A percentile compares a stretch with the other conserved stretches of the same genome.
Conservation (phyloP, 768 basidiomycete species). For the Pleurotus platypus region DNA sequence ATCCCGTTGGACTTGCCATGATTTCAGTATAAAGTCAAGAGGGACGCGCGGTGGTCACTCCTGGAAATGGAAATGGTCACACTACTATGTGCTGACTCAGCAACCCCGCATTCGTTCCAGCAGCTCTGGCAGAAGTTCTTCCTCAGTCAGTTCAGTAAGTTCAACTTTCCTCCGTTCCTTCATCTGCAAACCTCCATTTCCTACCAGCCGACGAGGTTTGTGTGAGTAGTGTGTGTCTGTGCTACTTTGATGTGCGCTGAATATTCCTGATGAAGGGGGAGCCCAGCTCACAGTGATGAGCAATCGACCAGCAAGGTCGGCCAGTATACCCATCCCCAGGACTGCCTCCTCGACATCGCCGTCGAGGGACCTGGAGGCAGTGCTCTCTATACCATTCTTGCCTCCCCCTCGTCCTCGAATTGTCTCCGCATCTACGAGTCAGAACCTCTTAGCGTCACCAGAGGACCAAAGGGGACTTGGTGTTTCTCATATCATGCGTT, state of each 20-base stretch:
- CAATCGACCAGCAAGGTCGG: constrained; percentile 52
- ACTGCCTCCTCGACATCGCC: constrained; percentile 40
- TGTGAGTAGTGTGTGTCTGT: background rate
- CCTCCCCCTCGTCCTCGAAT: constrained; percentile 33
- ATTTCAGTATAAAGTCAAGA: background rate
- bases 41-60: background rate
- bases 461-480: constrained; percentile 36
- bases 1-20: constrained; percentile 5
- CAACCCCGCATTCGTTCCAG: too few species aligned
- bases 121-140: too few species aligned
- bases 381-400: constrained; percentile 59
- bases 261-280: background rate
- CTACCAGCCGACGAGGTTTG: background rate
- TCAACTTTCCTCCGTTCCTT: too few species aligned
- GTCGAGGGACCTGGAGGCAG: constrained; percentile 59
- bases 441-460: constrained; percentile 20
- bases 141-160: too few species aligned
- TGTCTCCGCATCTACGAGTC: constrained; percentile 22
- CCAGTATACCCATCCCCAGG: constrained; percentile 68
- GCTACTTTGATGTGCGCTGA: background rate
- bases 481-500: constrained; percentile 34
- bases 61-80: too few species aligned
- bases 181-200: too few species aligned
- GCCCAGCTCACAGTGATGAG: constrained; percentile 29
- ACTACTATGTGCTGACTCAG: too few species aligned